Evolutionary conservation across 805 yeast genomes (phyloP), one percentile per base, ranked within the genome.

Genomic region (Candida lessepsii): DNA sequence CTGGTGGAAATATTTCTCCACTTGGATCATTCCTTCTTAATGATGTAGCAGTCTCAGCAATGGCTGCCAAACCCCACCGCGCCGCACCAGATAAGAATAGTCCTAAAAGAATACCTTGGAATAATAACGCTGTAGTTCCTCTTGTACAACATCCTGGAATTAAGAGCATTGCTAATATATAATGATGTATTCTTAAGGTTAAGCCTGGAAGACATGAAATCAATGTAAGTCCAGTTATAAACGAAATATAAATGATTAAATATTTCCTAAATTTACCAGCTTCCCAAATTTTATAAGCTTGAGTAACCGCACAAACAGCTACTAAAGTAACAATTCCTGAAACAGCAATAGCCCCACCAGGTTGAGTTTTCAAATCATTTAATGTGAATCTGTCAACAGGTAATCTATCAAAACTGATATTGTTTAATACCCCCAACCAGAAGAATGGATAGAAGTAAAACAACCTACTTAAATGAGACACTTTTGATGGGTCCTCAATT

Each of bases 41-140:
- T 2, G 86, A 73, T 4, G 71, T 63, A 18, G 75, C 75, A 0
- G 96, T 86, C 54, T 91, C 96, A 1, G 86, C 80, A 41, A 91
- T 79, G 10, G 96, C 81, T 2, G 95, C 97, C 53, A 85, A 81
- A 41, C 93, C 97, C 99, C 99, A 91, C 41, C 95, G 69, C 0
- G 95, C 78, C 1, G 87, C 80, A 0, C 99, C 99, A 16, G 90
- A 83, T 5, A 89, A 69, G 36, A 85, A 72, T 32, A 91, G 66
- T 0, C 97, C 99, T 0, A 87, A 57, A 17, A 91, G 64, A 1
- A 91, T 75, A 2, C 97, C 98, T 57, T 90, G 96, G 54, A 86
- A 83, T 7, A 83, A 51, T 49, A 84, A 68, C 0, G 90, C 89
- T 0, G 86, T 70, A 29, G 76, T 56, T 0, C 93, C 90, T 48